Percentiles rank a stretch among this genome's conserved stretches.
Evolutionary conservation across 148 eudicot genomes (phyloP).

Genomic region (Limonium bicolor): DNA sequence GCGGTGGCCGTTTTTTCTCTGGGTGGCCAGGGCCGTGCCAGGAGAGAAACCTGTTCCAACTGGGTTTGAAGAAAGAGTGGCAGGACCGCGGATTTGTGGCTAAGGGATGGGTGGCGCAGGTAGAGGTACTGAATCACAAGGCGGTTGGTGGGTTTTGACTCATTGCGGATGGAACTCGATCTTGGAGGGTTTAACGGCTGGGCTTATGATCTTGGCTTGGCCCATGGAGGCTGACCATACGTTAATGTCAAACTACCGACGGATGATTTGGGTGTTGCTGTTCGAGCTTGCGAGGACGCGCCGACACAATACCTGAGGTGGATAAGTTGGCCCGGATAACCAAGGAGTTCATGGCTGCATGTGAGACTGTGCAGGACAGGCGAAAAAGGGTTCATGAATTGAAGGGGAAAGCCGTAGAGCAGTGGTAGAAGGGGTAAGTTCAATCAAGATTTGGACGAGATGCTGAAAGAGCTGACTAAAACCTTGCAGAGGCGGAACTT

Average conservation of each 20-base stretch:
- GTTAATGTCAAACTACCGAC: neutral
- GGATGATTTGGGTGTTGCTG: neutral
- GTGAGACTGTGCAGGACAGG: constrained; percentile 5
- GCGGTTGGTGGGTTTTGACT: constrained; percentile 35
- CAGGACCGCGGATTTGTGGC: neutral
- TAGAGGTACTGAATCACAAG: constrained; percentile 20
- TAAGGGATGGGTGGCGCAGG: constrained; percentile 8
- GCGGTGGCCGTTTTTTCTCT: neutral
- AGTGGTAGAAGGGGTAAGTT: constrained; percentile 2
- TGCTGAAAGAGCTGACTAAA: constrained; percentile 1
- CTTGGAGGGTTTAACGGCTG: constrained; percentile 22
- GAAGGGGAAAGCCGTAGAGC: constrained; percentile 20
- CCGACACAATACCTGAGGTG: neutral
- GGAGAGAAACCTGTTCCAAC: constrained; percentile 10
- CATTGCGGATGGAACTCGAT: constrained; percentile 53
- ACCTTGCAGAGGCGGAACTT: no score
- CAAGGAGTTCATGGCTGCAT: neutral
- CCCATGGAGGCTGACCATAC: constrained; percentile 2
- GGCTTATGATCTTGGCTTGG: constrained; percentile 13
- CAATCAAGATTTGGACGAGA: constrained; percentile 1
- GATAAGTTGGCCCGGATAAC: neutral
- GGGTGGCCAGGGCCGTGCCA: constrained; percentile 1
- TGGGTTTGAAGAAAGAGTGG: neutral
- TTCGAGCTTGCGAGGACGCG: neutral
- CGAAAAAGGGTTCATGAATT: constrained; percentile 15